A percentile compares a stretch with the other conserved stretches of the same genome.
Evolutionary conservation across 1,139 yeast species (phyloP).

Genomic region (Tardiomyces digboiensis): DNA sequence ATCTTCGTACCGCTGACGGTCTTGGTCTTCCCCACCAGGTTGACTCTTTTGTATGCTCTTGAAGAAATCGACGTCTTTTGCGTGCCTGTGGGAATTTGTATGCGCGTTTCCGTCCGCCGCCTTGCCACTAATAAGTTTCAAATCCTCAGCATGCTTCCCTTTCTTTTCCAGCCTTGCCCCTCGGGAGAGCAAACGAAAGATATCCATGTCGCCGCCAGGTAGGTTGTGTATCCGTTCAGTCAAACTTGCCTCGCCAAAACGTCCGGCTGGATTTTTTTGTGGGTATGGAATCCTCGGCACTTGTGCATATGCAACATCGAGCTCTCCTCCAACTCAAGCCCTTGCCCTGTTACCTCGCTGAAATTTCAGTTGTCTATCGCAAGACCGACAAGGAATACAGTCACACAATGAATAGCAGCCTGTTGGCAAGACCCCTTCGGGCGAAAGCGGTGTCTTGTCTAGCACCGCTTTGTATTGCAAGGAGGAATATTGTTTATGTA

Average conservation of each 20-base stretch:
- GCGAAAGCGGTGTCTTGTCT: not conserved
- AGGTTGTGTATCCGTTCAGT: too few relatives aligned
- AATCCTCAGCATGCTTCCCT: slow-evolving; percentile 25
- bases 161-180: slow-evolving; percentile 70
- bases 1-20: slow-evolving; percentile 28
- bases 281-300: too few relatives aligned
- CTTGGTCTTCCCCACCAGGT: slow-evolving; percentile 36
- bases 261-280: too few relatives aligned
- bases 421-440: not conserved
- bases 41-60: slow-evolving; percentile 20
- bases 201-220: slow-evolving; percentile 51
- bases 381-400: not conserved
- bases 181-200: slow-evolving; percentile 72
- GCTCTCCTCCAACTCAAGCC: too few relatives aligned
- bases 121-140: slow-evolving; percentile 11
- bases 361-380: not conserved
- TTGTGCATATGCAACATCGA: too few relatives aligned
- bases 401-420: not conserved
- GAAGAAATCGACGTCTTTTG: slow-evolving; percentile 8
- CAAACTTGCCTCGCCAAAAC: too few relatives aligned
- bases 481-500: slow-evolving; percentile 26
- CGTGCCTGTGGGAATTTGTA: slow-evolving; percentile 8
- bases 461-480: not conserved
- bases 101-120: slow-evolving; percentile 13
- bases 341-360: too few relatives aligned